Evolutionary conservation across 805 yeast genomes (phyloP).

Genomic region (Brettanomyces custersianus): DNA sequence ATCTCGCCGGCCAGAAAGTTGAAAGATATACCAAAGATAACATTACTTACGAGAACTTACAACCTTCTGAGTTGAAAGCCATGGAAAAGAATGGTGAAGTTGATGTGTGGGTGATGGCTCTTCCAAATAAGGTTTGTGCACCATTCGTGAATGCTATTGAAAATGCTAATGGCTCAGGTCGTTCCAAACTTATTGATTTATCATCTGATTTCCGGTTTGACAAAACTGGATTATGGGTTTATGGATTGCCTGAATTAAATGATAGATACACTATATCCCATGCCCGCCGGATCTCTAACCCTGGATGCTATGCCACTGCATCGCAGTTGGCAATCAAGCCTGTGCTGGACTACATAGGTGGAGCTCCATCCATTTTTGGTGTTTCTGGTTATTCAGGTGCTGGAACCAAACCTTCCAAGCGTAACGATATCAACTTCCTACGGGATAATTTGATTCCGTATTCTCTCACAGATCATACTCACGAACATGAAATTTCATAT

Average conservation of each 20-base stretch:
- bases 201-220: conserved; percentile 97
- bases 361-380: conserved; percentile 80
- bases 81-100: conserved; percentile 71
- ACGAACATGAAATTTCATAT: conserved; percentile 84
- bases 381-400: conserved; percentile 99
- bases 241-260: conserved; percentile 91
- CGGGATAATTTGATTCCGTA: conserved; percentile 86
- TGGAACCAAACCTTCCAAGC: conserved; percentile 97
- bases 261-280: conserved; percentile 55
- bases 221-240: conserved; percentile 77
- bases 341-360: conserved; percentile 42
- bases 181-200: conserved; percentile 79
- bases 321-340: conserved; percentile 93
- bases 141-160: conserved; percentile 79
- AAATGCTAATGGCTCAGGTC: conserved; percentile 42
- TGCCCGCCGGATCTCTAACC: conserved; percentile 84
- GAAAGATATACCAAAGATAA: conserved; percentile 80
- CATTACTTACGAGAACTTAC: conserved; percentile 76
- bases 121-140: conserved; percentile 94
- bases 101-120: conserved; percentile 98
- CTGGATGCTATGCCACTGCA: conserved; percentile 99
- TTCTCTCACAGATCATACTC: conserved; percentile 92
- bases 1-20: conserved; percentile 77
- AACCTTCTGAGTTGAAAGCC: conserved; percentile 72
- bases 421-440: conserved; percentile 74